Evolutionary conservation across 306 rosid genomes (phyloP), one percentile per base, ranked within the genome.

Genomic region (Pachyrhizus erosus): DNA sequence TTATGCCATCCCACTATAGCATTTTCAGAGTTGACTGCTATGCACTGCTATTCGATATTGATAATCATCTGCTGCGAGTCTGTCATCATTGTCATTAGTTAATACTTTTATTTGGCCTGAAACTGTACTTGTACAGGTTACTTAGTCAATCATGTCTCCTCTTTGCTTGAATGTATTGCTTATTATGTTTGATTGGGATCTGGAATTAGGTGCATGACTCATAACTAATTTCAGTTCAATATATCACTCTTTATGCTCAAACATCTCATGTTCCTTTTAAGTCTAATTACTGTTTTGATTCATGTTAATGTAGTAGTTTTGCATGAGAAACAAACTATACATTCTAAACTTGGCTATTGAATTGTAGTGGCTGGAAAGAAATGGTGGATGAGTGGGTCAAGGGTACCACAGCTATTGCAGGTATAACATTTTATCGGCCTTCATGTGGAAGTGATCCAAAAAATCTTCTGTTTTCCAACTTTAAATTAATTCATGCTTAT

Each of bases 351-450:
- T 66, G 5, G 40, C 48, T 82, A 80, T 21, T 77, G 55, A 62
- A 73, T 82, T 89, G 87, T 89, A 92, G 97, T 40, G 87, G 55
- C 58, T 93, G 98, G 98, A 93, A 91, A 68, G 85, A 75, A 39
- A 62, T 91, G 92, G 98, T 90, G n/a, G 93, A 91, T 39, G 91
- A 80, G 52, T 93, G 98, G 98, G 90, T 86, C 20, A 86, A 77
- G 51, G 88, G 91, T 31, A 88, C 94, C 8, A 33, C 84, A 18
- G 62, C 87, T 61, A 60, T 75, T 75, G 81, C 91, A 33, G 81
- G 91, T 87, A 82, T 5, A 65, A 26, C 43, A 10, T 54, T 62
- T 51, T 73, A 62, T 77, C 77, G 51, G 5, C 58, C 72, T 31
- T 27, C 61, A 33, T 61, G 67, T 54, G n/a, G 49, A 39, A 31